Percentiles rank a stretch among this genome's conserved stretches.
phyloP scores from a whole-genome alignment of 2,329 filamentous ascomycete species.

The Fusarium keratoplasticum region DNA sequence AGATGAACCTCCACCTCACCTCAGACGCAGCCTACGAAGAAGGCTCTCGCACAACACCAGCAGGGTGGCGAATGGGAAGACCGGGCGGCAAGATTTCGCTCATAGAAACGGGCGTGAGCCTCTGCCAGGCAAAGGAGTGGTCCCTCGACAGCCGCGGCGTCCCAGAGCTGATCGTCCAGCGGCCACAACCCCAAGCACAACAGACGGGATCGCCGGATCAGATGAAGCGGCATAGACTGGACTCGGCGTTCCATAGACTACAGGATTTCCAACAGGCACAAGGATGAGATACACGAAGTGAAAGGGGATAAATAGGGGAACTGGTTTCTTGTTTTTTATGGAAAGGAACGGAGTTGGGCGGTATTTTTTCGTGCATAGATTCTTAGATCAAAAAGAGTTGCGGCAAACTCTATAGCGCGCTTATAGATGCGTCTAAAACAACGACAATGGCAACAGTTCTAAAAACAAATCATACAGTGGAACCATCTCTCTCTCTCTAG shows the following conservation, averaged over 20 bases:
- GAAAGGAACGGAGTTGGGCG: neutral
- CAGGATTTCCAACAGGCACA: constrained; percentile 26
- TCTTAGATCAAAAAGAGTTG: constrained; percentile 3
- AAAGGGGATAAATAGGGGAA: neutral
- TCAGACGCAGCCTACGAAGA: constrained; percentile 29
- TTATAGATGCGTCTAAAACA: constrained; percentile 14
- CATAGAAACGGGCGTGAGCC: constrained; percentile 48
- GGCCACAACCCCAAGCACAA: constrained; percentile 9
- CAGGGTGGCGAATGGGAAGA: constrained; percentile 41
- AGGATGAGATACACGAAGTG: neutral
- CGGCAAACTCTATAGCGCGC: constrained; percentile 1
- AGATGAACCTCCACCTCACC: constrained; percentile 51
- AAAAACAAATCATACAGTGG: constrained; percentile 12
- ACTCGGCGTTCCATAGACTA: constrained; percentile 35
- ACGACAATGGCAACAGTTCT: constrained; percentile 10
- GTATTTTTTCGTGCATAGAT: neutral
- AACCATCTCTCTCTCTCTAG: constrained; percentile 7
- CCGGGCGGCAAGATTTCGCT: constrained; percentile 39
- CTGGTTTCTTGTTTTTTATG: too few relatives aligned
- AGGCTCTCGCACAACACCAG: constrained; percentile 28
- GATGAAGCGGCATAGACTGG: constrained; percentile 33
- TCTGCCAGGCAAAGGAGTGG: constrained; percentile 39
- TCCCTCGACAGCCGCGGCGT: constrained; percentile 35
- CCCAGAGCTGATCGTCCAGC: constrained; percentile 40
- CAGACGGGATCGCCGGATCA: constrained; percentile 10